These are phyloP conservation scores for Russula dissimulans DNA, from an alignment of 768 basidiomycete species.

Conservation along the genomic window DNA sequence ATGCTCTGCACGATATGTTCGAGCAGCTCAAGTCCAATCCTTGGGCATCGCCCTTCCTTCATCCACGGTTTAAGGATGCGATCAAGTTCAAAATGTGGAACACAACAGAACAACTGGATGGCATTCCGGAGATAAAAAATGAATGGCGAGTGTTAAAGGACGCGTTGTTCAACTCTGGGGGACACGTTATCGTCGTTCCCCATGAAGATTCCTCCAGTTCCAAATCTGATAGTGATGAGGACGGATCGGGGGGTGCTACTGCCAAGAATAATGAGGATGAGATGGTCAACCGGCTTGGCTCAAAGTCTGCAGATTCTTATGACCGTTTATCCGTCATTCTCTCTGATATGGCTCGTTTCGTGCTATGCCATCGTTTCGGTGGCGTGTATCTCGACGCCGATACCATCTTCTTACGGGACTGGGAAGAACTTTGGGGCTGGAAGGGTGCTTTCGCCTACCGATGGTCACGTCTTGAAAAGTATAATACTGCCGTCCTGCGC, in stretches of 20 bases:
- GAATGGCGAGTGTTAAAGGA: conserved; percentile 78
- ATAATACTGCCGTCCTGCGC: conserved; percentile 94
- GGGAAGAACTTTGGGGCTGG: conserved; percentile 98
- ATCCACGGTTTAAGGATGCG: conserved; percentile 83
- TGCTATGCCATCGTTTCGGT: conserved; percentile 93
- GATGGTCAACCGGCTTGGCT: conserved; percentile 76
- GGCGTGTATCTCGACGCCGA: conserved; percentile 97
- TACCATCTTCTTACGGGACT: conserved; percentile 90
- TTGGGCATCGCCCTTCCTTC: conserved; percentile 93
- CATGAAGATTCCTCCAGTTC: conserved; percentile 34
- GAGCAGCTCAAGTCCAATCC: conserved; percentile 73
- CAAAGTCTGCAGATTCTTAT: conserved; percentile 79
- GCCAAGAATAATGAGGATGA: conserved; percentile 32
- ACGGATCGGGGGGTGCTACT: conserved; percentile 10
- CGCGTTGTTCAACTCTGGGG: conserved; percentile 83
- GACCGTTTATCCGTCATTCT: conserved; percentile 89
- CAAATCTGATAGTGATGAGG: conserved; percentile 22
- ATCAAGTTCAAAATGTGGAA: conserved; percentile 98
- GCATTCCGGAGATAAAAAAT: conserved; percentile 77
- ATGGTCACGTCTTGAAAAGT: conserved; percentile 87
- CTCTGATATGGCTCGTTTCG: conserved; percentile 95
- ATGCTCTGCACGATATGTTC: conserved; percentile 75
- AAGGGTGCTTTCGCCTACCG: conserved; percentile 94
- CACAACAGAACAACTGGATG: conserved; percentile 93
- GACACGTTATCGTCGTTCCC: conserved; percentile 61